Evolutionary conservation across 2,329 filamentous ascomycete species (phyloP), one percentile per base, ranked within the genome.

Genomic region (Chrysoporthe cubensis): DNA sequence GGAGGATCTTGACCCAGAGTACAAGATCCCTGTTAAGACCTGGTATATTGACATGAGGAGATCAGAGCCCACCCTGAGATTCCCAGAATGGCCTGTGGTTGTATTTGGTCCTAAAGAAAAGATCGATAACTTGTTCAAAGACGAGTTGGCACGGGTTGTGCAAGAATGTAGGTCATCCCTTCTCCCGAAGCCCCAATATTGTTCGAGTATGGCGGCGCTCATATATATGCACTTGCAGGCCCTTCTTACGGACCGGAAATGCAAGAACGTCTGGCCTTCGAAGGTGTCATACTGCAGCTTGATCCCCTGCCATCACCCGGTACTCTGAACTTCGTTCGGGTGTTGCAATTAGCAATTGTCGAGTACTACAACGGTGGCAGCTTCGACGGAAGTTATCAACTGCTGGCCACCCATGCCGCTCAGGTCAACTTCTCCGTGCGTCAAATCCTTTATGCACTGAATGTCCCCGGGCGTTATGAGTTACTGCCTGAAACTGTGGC

Each of bases 41-140:
- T 44, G 59, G 43, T 46, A 44, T 16, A 48, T 14, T 21, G 26
- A n/a, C 26, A 14, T 62, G 13, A n/a, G 26, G n/a, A 9, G 14
- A 48, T 16, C 14, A 48, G 43, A 46, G 2, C 13, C 60, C 9
- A 3, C 9, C 16, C 16, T 37, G 6, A 18, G 42, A 3, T 46
- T 62, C 46, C 60, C 60, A 34, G 44, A 50, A 13, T 62, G 60
- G 60, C 60, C 60, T 50, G 60, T 62, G 14, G 46, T 62, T 9
- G 32, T 62, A 13, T 50, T 62, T 14, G 60, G 60, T 8, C 60
- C 60, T 3, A 52, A 40, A 16, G 11, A 21, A 9, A 40, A 9
- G 37, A 16, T 62, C 43, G 44, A 62, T 16, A n/a, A 18, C 16
- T 21, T 50, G 34, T 50, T 50, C 46, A 50, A 52, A 26, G 37